Percentiles rank a stretch among this genome's conserved stretches.
phyloP scores from a whole-genome alignment of 2,329 filamentous ascomycete species.

The Phyllachora maydis region DNA sequence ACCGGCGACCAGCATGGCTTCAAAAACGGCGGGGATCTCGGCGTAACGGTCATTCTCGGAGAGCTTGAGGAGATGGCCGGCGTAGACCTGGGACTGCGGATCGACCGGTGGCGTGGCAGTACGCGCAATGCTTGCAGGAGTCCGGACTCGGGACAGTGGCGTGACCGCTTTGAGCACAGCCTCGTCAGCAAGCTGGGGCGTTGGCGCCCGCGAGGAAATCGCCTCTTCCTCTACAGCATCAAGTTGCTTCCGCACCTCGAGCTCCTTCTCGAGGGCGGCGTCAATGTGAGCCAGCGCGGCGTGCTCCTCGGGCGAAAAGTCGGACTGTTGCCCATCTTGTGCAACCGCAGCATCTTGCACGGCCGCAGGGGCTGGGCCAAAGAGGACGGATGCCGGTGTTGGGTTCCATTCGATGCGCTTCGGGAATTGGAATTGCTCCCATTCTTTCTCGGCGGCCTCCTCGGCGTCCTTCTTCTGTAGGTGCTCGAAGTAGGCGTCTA shows the following conservation, averaged over 20 bases:
- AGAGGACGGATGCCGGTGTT: slow-evolving; percentile 29
- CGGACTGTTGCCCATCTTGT: slow-evolving; percentile 7
- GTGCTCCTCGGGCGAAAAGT: slow-evolving; percentile 12
- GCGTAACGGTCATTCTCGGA: slow-evolving; percentile 53
- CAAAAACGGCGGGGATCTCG: slow-evolving; percentile 80
- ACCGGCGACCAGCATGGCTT: slow-evolving; percentile 68
- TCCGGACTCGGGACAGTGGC: slow-evolving; percentile 19
- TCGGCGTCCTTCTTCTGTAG: slow-evolving; percentile 59
- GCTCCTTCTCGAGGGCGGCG: slow-evolving; percentile 64
- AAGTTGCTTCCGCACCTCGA: slow-evolving; percentile 31
- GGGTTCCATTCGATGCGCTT: slow-evolving; percentile 81
- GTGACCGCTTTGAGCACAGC: slow-evolving; percentile 18
- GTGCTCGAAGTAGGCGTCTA: slow-evolving; percentile 85
- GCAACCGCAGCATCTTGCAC: slow-evolving; percentile 15
- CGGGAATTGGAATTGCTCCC: slow-evolving; percentile 79
- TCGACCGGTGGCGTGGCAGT: slow-evolving; percentile 41
- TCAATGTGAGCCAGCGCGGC: slow-evolving; percentile 54
- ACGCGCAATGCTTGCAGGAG: slow-evolving; percentile 25
- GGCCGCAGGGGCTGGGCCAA: too few species aligned
- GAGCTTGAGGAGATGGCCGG: slow-evolving; percentile 58
- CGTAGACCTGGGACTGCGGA: slow-evolving; percentile 48
- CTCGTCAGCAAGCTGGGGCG: too few species aligned
- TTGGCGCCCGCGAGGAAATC: too few species aligned
- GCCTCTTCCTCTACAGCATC: slow-evolving; percentile 22
- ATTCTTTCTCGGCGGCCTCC: slow-evolving; percentile 54